phyloP scores from a whole-genome alignment of 768 basidiomycete genomes.

The Kwoniella newhampshirensis region DNA sequence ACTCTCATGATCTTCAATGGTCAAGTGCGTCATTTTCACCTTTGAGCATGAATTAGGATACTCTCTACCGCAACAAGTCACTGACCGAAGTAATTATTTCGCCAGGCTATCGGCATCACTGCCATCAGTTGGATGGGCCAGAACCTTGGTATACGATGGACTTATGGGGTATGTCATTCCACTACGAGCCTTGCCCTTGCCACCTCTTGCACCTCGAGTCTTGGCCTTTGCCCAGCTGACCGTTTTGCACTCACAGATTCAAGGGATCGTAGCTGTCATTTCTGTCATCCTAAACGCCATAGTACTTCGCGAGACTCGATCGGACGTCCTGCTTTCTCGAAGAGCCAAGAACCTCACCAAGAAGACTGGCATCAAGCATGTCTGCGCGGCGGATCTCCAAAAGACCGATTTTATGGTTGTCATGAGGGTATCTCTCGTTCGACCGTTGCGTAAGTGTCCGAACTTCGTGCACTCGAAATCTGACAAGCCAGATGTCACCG shows the following conservation, averaged over 20 bases:
- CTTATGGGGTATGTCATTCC: constrained; percentile 39
- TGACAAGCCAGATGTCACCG: not conserved
- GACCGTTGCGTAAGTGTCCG: constrained; percentile 42
- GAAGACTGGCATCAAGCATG: constrained; percentile 40
- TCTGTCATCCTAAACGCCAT: constrained; percentile 32
- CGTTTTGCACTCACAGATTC: constrained; percentile 24
- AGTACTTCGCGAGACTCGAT: constrained; percentile 45
- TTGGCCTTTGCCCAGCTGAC: not conserved
- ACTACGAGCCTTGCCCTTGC: not conserved
- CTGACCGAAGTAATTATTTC: not conserved
- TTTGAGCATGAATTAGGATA: not conserved
- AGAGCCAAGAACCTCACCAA: constrained; percentile 39
- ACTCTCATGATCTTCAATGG: constrained; percentile 37
- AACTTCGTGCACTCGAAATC: not conserved
- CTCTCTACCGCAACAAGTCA: not conserved
- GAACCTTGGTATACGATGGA: constrained; percentile 40
- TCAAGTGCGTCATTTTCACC: constrained; percentile 23
- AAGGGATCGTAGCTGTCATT: constrained; percentile 31
- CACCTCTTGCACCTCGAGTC: no score
- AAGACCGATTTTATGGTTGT: constrained; percentile 31
- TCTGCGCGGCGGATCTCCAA: constrained; percentile 45
- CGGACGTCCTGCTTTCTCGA: constrained; percentile 43
- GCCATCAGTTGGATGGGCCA: constrained; percentile 39
- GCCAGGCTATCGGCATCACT: constrained; percentile 26
- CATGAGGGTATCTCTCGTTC: constrained; percentile 40